Conservation (phyloP, 768 basidiomycete genomes). For the Lentinula sp. region DNA sequence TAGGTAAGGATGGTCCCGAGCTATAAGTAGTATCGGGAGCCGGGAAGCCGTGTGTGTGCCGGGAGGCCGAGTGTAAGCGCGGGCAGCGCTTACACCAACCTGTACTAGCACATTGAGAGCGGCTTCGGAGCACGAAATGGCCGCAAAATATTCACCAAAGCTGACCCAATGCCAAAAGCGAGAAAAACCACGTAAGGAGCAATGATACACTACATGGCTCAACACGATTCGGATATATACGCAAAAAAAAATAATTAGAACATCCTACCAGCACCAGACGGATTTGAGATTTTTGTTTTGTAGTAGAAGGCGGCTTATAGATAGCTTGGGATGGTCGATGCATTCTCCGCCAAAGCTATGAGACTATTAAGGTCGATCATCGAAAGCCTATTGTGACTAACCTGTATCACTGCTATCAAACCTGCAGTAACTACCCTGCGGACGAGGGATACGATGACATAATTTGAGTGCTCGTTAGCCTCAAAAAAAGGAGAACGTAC, state of each 20-base stretch:
- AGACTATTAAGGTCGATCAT: background rate
- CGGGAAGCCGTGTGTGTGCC: too few species aligned
- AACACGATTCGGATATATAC: background rate
- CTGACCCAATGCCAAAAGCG: slow-evolving; percentile 30
- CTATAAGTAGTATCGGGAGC: too few species aligned
- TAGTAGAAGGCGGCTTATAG: background rate
- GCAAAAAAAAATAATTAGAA: background rate
- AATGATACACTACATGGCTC: slow-evolving; percentile 16
- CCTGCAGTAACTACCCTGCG: slow-evolving; percentile 35
- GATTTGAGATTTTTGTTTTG: background rate
- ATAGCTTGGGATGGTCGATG: background rate
- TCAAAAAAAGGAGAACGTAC: slow-evolving; percentile 20
- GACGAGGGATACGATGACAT: background rate
- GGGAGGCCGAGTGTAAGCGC: too few species aligned
- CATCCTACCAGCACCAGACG: background rate
- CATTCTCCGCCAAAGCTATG: background rate
- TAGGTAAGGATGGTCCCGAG: too few species aligned
- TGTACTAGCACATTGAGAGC: slow-evolving; percentile 9
- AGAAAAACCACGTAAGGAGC: slow-evolving; percentile 34
- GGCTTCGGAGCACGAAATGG: background rate
- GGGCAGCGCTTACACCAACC: too few species aligned
- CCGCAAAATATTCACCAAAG: slow-evolving; percentile 23
- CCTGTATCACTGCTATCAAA: slow-evolving; percentile 35
- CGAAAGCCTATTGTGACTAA: slow-evolving; percentile 6
- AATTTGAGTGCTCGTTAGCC: too few species aligned